Conservation (phyloP, 1,284 basidiomycete genomes). For the Cronartium quercuum region DNA sequence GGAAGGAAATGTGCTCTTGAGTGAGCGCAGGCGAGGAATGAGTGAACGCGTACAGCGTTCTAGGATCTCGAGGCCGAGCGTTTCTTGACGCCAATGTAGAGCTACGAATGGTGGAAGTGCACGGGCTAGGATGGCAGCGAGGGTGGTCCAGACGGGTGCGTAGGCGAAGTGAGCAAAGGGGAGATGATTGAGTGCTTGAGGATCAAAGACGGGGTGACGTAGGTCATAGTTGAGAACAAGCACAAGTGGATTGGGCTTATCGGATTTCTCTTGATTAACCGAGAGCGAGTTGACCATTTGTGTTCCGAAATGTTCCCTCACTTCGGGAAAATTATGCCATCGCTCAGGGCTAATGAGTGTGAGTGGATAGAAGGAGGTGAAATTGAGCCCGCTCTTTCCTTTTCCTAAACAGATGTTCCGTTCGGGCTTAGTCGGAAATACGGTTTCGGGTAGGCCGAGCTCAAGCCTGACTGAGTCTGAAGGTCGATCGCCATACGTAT, state of each 20-base stretch:
- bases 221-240: slow-evolving; percentile 48
- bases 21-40: slow-evolving; percentile 40
- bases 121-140: slow-evolving; percentile 41
- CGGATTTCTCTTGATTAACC: neutral
- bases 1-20: slow-evolving; percentile 41
- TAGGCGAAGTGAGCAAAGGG: slow-evolving; percentile 46
- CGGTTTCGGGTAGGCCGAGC: slow-evolving; percentile 42
- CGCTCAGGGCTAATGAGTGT: slow-evolving; percentile 40
- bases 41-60: slow-evolving; percentile 43
- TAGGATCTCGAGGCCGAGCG: slow-evolving; percentile 43
- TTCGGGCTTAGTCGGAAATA: slow-evolving; percentile 42
- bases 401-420: slow-evolving; percentile 45
- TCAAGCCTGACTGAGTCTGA: slow-evolving; percentile 43
- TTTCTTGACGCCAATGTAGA: slow-evolving; percentile 48
- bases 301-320: slow-evolving; percentile 43
- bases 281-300: slow-evolving; percentile 42
- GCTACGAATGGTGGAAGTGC: slow-evolving; percentile 43
- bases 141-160: slow-evolving; percentile 42
- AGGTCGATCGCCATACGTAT: slow-evolving; percentile 33
- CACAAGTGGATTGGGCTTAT: slow-evolving; percentile 42
- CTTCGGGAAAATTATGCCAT: slow-evolving; percentile 40
- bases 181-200: slow-evolving; percentile 27
- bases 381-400: slow-evolving; percentile 43
- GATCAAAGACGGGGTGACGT: slow-evolving; percentile 44
- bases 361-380: slow-evolving; percentile 43